Evolutionary conservation across 495 filamentous ascomycete genomes (phyloP), one percentile per base, ranked within the genome.

Genomic region (Trichocladium uniseriatum): DNA sequence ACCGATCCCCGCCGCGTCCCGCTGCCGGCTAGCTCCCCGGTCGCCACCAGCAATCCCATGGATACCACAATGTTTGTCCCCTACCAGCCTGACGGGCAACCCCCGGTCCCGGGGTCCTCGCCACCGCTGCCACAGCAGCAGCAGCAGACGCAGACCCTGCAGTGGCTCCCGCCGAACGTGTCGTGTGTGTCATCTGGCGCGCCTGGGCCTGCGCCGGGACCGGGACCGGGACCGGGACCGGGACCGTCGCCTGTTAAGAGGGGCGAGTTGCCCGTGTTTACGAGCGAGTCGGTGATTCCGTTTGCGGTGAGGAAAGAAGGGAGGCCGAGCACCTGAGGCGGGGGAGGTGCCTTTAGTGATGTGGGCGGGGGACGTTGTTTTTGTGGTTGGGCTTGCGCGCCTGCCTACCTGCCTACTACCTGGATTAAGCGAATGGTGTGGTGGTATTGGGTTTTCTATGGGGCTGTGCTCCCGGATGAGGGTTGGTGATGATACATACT

Each of bases 101-200:
- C 10, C 62, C 67, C 1, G 24, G 49, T 2, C 61, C 67, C 1
- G 35, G 46, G 3, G 49, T n/a, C n/a, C n/a, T n/a, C 55, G 29
- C 60, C 43, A 10, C 51, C 64, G 9, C 45, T n/a, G 2, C 4
- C 55, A 6, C 45, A 57, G 9, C 46, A 53, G 19, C 45, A 62
- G 46, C 45, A 53, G 1, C 51, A 58, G n/a, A n/a, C n/a, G 2
- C 51, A 57, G 20, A 61, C 67, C 7, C 43, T 71, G 43, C 63
- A 64, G 38, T 67, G 69, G 55, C 51, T 69, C 6, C 65, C 65
- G 21, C 68, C 68, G 2, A 70, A 66, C 34, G 41, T 45, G n/a
- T n/a, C n/a, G n/a, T n/a, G n/a, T n/a, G n/a, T n/a, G n/a, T n/a
- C n/a, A n/a, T n/a, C n/a, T n/a, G n/a, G n/a, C n/a, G n/a, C n/a